Percentiles rank a stretch among this genome's conserved stretches.
These are phyloP conservation scores for Metarhizium anisopliae DNA, from an alignment of 2,329 filamentous ascomycete species.

Conservation along the genomic window DNA sequence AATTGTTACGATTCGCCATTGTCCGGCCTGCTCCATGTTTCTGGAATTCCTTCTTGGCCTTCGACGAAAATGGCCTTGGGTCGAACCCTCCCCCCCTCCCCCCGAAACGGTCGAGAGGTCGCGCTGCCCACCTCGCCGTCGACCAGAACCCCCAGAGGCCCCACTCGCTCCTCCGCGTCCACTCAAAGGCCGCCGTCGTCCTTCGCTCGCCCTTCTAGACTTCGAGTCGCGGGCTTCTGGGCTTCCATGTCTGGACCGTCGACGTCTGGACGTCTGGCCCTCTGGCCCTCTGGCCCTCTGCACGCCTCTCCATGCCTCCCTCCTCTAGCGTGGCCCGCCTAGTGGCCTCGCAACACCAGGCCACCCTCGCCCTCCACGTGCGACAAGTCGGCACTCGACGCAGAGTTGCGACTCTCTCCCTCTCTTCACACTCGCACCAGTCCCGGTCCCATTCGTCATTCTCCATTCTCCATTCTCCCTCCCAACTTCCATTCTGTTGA, in stretches of 20 bases:
- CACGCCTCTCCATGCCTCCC: no score
- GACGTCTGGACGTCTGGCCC: no score
- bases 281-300: no score
- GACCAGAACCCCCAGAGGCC: not conserved
- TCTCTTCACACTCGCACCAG: not conserved
- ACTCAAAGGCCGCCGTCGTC: conserved; percentile 1
- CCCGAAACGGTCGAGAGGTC: conserved; percentile 1
- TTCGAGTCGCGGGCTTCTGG: not conserved
- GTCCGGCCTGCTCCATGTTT: not conserved
- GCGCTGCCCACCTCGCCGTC: not conserved
- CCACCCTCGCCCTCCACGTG: not conserved
- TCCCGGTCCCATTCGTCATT: not conserved
- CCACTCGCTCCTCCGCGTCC: not conserved
- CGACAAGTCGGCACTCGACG: not conserved
- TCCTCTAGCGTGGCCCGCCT: not conserved
- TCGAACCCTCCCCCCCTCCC: not conserved
- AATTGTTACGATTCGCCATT: not conserved
- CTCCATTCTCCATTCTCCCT: not conserved
- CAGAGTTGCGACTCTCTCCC: not conserved
- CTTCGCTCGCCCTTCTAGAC: conserved; percentile 8
- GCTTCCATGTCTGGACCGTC: no score
- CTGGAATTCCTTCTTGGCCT: not conserved
- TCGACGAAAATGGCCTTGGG: not conserved
- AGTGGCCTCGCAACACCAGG: conserved; percentile 1
- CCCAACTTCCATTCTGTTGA: not conserved